Evolutionary conservation across 2,329 filamentous ascomycete genomes (phyloP).

Genomic region (Trichophyton benhamiae): DNA sequence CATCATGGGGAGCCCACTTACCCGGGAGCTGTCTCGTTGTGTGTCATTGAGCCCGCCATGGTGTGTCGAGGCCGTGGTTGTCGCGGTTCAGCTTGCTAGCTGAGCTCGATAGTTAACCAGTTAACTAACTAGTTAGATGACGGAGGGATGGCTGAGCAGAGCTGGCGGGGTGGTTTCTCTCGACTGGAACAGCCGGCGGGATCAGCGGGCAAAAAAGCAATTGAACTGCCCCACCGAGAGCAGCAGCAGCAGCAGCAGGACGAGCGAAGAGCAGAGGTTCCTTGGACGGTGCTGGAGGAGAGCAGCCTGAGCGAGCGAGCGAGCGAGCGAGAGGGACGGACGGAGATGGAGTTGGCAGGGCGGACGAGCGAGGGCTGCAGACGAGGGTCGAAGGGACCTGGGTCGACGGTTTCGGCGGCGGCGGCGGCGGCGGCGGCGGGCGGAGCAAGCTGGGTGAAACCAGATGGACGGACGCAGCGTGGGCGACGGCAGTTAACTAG

Average conservation of each 20-base stretch:
- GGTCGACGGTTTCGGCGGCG: too few relatives aligned
- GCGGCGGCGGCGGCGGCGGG: too few relatives aligned
- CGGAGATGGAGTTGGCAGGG: too few relatives aligned
- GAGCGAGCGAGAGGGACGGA: too few relatives aligned
- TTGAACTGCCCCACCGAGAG: slow-evolving; percentile 2
- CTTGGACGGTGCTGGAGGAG: background rate
- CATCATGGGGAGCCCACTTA: background rate
- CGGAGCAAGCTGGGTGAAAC: background rate
- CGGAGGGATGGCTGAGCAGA: too few relatives aligned
- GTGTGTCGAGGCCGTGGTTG: background rate
- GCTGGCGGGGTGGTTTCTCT: background rate
- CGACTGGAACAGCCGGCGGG: background rate
- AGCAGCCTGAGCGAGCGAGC: background rate
- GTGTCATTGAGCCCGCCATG: background rate
- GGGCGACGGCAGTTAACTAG: background rate
- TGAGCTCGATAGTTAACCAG: too few relatives aligned
- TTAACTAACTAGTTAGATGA: too few relatives aligned
- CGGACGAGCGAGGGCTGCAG: too few relatives aligned
- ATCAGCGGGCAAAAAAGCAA: background rate
- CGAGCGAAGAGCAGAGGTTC: background rate
- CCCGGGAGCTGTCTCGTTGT: background rate
- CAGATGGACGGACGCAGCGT: too few relatives aligned
- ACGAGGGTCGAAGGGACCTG: too few relatives aligned
- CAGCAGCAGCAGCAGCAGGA: background rate
- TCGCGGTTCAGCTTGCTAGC: too few relatives aligned